Base-by-base conservation (phyloP, 2,329 filamentous ascomycete genomes). In the Ophiocordyceps camponoti-rufipedis region DNA sequence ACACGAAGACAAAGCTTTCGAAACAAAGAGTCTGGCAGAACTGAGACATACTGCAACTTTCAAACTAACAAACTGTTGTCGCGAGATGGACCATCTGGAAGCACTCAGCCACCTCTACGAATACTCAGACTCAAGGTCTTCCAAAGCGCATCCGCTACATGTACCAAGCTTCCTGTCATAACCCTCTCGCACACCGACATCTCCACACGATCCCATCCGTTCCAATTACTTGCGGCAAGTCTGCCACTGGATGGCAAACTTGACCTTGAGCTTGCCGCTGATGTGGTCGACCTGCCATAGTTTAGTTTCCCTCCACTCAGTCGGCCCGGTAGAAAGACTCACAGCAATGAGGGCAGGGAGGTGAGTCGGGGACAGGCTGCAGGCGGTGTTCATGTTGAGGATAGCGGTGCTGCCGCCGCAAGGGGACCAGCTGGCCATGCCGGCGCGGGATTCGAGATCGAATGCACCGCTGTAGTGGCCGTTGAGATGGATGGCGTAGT, bases 361-460 rank as follows among this genome's bases (percentile, higher is more conserved):
- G 14, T 47, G 19, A 1, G 54, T 54, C 5, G 54, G 54, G 12
- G 40, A 46, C 11, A 56, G 50, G 48, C 47, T 48, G 50, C 52
- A 55, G 32, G 54, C 52, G 7, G 54, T 54, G 48, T 56, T 56
- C 52, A 56, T 53, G 50, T 56, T 56, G 31, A 56, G 48, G 44
- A 56, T 56, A 8, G 54, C 53, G 5, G 52, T 54, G 50, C 51
- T 52, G 45, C 53, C 53, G 31, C 53, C 51, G 48, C 54, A 56
- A 0, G 49, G 52, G 16, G 54, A 56, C 52, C 51, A 54, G 11
- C 49, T 51, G 12, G 42, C 41, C 38, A 54, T 47, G 19, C 53
- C 52, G 4, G 53, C 42, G 16, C 43, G 46, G 18, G 50, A 48
- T 39, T 50, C 45, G 1, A 55, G 47, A 19, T 54, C 49, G 33